Evolutionary conservation across 2,329 filamentous ascomycete genomes (phyloP), one percentile per base, ranked within the genome.

Genomic region (Thermothelomyces thermophilus): DNA sequence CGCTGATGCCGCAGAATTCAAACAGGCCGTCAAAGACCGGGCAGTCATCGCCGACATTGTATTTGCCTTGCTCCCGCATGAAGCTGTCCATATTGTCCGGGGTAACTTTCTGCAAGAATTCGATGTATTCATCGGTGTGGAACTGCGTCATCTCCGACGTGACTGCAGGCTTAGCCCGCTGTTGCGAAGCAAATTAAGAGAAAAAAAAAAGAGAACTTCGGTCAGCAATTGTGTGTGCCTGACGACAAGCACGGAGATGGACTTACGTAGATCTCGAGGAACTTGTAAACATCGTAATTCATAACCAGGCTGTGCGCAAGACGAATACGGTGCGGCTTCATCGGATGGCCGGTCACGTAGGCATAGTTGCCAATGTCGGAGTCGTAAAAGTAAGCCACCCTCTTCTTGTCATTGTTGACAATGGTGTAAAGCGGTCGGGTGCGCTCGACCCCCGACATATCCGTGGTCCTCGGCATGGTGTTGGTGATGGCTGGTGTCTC

Each of bases 1-100:
- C 87, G 67, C 94, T 97, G 58, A 96, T 87, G 22, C 90, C 89
- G 60, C 93, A 94, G 67, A 96, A 98, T 63, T 95, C 87, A 66
- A 90, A 96, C n/a, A 98, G 82, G 2, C 93, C 93, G 63, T 97
- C 91, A 60, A 98, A 98, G 17, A 98, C 90, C 1, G 93, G 93
- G 61, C 93, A 98, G 66, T 98, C 93, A 61, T 96, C 93, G 33
- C 91, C 87, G 51, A 97, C 90, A 52, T 95, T 96, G 74, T 93
- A 97, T 56, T 90, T 89, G 35, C 79, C 85, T 67, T 97, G 90
- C 67, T 98, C 93, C 61, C 90, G 87, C 60, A 84, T 80, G 64
- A 89, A 97, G 57, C 80, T 80, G 60, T 98, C 94, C 88, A 97
- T 97, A 66, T 98, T 98, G 72, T 98, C 93, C 1, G 93, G 94